Conservation (phyloP, 1,139 yeast genomes). For the Sugiyamaella sp. region DNA sequence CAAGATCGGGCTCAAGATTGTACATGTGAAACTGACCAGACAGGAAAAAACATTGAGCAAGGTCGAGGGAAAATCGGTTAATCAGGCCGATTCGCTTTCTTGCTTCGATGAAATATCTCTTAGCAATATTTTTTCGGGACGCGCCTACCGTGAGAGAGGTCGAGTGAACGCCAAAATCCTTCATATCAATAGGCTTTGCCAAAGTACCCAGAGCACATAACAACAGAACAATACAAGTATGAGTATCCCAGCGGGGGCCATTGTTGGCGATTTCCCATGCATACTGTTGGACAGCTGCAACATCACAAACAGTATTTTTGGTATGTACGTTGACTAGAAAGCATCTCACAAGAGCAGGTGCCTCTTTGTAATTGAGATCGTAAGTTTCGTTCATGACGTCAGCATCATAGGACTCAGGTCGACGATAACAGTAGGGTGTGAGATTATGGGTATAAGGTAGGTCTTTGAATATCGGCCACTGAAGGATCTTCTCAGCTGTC, state of each 20-base stretch:
- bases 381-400: constrained; percentile 20
- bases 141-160: constrained; percentile 23
- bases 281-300: constrained; percentile 24
- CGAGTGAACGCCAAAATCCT: constrained; percentile 23
- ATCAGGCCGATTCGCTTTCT: constrained; percentile 27
- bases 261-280: constrained; percentile 25
- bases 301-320: constrained; percentile 29
- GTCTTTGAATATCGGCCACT: constrained; percentile 26
- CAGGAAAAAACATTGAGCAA: constrained; percentile 28
- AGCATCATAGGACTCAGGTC: constrained; percentile 23
- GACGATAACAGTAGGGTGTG: constrained; percentile 13
- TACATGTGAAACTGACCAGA: constrained; percentile 29
- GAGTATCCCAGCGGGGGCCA: constrained; percentile 27
- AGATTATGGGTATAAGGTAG: constrained; percentile 19
- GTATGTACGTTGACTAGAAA: constrained; percentile 28
- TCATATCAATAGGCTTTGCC: constrained; percentile 25
- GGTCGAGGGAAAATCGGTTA: constrained; percentile 23
- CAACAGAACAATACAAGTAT: constrained; percentile 26
- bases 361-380: constrained; percentile 23
- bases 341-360: constrained; percentile 25
- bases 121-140: constrained; percentile 21
- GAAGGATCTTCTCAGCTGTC: constrained; percentile 25
- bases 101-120: constrained; percentile 27
- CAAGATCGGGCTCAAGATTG: constrained; percentile 27
- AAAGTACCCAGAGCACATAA: constrained; percentile 27